Base-by-base conservation (phyloP, 192 early-diverging fungal species). In the Linnemannia zychae region DNA sequence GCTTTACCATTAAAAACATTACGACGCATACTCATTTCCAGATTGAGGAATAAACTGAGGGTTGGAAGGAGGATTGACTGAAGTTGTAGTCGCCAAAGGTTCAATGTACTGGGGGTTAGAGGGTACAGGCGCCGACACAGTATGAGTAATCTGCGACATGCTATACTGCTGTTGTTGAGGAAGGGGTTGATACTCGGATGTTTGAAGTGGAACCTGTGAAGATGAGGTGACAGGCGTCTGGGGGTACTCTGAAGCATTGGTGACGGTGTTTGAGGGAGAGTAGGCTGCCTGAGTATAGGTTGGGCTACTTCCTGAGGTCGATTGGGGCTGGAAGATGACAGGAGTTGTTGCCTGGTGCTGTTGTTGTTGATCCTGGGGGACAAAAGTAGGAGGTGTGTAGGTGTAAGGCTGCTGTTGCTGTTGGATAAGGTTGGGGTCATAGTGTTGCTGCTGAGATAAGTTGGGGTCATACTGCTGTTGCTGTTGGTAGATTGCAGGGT, bases 301-400 rank as follows among this genome's bases (percentile, higher is more conserved):
- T 7, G 33, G 48, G 7, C 22, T 53, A 33, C 71, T 73, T 15
- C 24, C 36, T 67, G 38, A 40, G 31, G 57, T 22, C 71, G 71
- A 48, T 22, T 75, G 74, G 33, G 74, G 63, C 16, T 76, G 74
- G 65, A 76, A 76, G 44, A 76, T 76, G 47, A 46, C n/a, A 44
- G 69, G 69, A 6, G 69, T 13, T 11, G 57, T 31, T n/a, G 38
- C 3, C 7, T 33, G 69, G 7, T 28, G 37, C 69, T 46, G 69
- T 71, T 44, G 40, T 44, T 44, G 40, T 44, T 44, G 40, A 6
- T 38, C 24, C 24, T 63, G 57, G 15, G 69, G 38, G 69, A 71
- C 7, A 22, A 71, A n/a, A 6, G 76, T 77, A n/a, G 76, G 76
- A 24, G 76, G 76, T 4, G 67, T 70, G 67, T 77, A 77, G 34